Conservation (phyloP, 1,139 yeast genomes). For the Pichia sp. region DNA sequence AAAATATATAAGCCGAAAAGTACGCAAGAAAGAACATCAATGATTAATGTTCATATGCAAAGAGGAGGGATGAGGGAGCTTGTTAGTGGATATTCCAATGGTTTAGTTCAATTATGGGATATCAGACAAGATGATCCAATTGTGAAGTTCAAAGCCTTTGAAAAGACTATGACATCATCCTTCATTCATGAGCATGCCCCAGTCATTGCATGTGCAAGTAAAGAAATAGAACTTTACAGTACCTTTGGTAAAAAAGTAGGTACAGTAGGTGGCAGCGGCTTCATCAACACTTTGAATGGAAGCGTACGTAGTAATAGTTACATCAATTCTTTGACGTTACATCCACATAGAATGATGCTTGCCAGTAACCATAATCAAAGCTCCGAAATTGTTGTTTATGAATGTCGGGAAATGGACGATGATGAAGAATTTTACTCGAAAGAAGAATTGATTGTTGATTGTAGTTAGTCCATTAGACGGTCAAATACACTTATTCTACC, state of each 20-base stretch:
- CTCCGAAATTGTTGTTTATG: slow-evolving; percentile 60
- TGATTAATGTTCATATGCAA: slow-evolving; percentile 87
- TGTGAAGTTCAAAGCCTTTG: slow-evolving; percentile 50
- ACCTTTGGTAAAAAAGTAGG: slow-evolving; percentile 72
- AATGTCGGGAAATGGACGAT: slow-evolving; percentile 31
- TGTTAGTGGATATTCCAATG: slow-evolving; percentile 77
- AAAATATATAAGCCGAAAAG: slow-evolving; percentile 56
- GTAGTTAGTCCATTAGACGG: not conserved
- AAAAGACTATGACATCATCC: slow-evolving; percentile 60
- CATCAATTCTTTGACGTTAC: slow-evolving; percentile 64
- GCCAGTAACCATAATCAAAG: slow-evolving; percentile 84
- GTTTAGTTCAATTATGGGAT: slow-evolving; percentile 86
- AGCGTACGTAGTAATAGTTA: slow-evolving; percentile 41
- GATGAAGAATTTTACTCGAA: slow-evolving; percentile 11
- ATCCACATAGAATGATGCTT: slow-evolving; percentile 91
- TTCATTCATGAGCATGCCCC: slow-evolving; percentile 97
- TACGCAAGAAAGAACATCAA: slow-evolving; percentile 39
- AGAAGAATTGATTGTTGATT: slow-evolving; percentile 10
- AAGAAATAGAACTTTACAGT: slow-evolving; percentile 76
- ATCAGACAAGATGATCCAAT: slow-evolving; percentile 70
- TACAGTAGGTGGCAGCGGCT: slow-evolving; percentile 38
- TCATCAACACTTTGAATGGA: slow-evolving; percentile 30
- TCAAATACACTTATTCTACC: too few relatives aligned
- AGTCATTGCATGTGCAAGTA: slow-evolving; percentile 77
- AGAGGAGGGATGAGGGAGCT: slow-evolving; percentile 93